These are phyloP conservation scores for Rutidosis leptorrhynchoides DNA, from an alignment of 129 eudicot genomes.

Conservation along the genomic window DNA sequence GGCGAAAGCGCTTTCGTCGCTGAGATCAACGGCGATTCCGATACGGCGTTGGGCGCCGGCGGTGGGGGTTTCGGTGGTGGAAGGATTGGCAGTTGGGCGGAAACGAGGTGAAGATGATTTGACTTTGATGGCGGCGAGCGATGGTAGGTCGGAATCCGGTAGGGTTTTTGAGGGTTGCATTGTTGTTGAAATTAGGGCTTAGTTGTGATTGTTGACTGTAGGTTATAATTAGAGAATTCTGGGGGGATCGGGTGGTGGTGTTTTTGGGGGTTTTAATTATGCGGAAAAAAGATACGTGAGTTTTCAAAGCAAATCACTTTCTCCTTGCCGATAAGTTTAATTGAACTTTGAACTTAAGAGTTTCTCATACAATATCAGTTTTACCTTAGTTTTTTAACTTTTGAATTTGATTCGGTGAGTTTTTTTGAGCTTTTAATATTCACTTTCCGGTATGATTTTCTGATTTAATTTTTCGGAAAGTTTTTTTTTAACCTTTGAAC, in stretches of 20 bases:
- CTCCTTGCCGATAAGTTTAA: too few species aligned
- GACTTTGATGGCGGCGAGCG: conserved; percentile 68
- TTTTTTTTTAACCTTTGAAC: too few species aligned
- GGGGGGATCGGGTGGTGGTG: neutral
- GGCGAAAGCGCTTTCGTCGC: conserved; percentile 87
- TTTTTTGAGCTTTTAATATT: too few species aligned
- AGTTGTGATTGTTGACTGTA: too few species aligned
- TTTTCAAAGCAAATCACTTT: too few species aligned
- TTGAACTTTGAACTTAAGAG: too few species aligned
- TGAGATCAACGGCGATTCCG: conserved; percentile 90
- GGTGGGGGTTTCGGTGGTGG: conserved; percentile 70
- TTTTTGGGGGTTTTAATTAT: neutral
- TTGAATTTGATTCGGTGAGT: too few species aligned
- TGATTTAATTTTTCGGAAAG: too few species aligned
- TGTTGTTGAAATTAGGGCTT: conserved; percentile 21
- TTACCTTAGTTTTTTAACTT: too few species aligned
- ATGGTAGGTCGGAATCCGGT: conserved; percentile 68
- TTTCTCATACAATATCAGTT: too few species aligned
- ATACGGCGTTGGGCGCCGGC: conserved; percentile 74
- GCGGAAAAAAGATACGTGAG: neutral
- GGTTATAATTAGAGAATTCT: neutral
- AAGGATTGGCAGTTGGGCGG: conserved; percentile 52
- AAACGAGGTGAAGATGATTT: conserved; percentile 79
- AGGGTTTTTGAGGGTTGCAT: conserved; percentile 45
- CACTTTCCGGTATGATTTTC: too few species aligned